Evolutionary conservation across 2,329 filamentous ascomycete genomes (phyloP), one percentile per base, ranked within the genome.

Genomic region (Arthrobotrys iridis): DNA sequence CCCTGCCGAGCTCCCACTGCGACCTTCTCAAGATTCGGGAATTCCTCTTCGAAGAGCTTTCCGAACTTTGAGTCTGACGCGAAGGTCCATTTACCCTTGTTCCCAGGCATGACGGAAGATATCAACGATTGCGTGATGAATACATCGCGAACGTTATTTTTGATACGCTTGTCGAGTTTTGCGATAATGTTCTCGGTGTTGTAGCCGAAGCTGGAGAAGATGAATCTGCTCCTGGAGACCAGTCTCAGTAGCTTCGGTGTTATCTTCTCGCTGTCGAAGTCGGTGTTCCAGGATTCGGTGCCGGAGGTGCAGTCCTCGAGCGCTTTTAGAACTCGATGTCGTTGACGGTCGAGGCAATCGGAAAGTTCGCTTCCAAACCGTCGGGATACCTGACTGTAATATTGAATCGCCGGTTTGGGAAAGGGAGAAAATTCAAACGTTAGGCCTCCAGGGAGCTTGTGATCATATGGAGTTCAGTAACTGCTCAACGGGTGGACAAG

Each of bases 61-160:
- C 55, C 50, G 45, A 57, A 63, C n/a, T 28, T 52, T 26, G 37
- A 37, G 3, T 2, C n/a, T 33, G 35, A 13, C 8, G 22, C 11
- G 18, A 1, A 13, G 2, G n/a, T 45, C 60, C 62, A 65, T 45
- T 55, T 52, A 11, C 22, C 0, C 1, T 7, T 4, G 22, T 74
- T 74, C 4, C 70, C 70, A 0, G 70, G 62, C 8, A 62, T 13
- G 1, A 4, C 30, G 2, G 15, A 24, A 2, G 62, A 55, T 40
- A 66, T 67, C 45, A 74, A 48, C 15, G 55, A 57, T 20, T 66
- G 60, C 4, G 70, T 67, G 15, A 74, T 66, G 35, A 74, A 63
- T 15, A 74, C 24, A n/a, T 41, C 55, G 5, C n/a, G 33, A 20
- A 74, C 67, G 18, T 50, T 55, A 5, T 52, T 30, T 50, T 50